Evolutionary conservation across 306 rosid genomes (phyloP).

Genomic region (Castanospermum australe): DNA sequence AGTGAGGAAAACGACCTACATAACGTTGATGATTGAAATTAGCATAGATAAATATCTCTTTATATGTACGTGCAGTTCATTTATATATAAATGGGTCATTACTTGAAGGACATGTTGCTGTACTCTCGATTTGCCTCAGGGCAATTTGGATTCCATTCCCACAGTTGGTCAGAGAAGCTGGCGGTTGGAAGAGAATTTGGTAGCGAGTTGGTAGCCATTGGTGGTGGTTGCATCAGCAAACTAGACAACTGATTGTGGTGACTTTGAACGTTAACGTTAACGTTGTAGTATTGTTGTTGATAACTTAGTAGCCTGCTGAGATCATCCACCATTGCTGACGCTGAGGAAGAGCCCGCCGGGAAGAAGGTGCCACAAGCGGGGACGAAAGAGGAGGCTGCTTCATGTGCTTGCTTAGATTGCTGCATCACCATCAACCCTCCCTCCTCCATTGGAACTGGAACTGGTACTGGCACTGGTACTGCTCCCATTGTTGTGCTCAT

Average conservation of each 20-base stretch:
- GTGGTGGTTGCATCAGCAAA: constrained; percentile 45
- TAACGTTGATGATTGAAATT: constrained; percentile 22
- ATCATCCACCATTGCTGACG: constrained; percentile 65
- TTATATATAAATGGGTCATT: too few species aligned
- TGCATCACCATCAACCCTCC: constrained; percentile 46
- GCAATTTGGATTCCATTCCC: constrained; percentile 95
- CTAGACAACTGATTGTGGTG: constrained; percentile 40
- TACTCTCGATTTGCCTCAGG: constrained; percentile 62
- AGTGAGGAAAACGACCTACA: constrained; percentile 3
- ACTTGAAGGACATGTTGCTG: constrained; percentile 78
- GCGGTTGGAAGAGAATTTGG: constrained; percentile 54
- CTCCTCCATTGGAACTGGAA: constrained; percentile 38
- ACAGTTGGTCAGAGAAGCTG: constrained; percentile 78
- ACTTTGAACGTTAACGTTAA: constrained; percentile 20
- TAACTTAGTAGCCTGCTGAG: constrained; percentile 65
- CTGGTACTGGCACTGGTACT: too few species aligned
- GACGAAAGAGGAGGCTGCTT: constrained; percentile 3
- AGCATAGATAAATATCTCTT: constrained; percentile 21
- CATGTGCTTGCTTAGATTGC: constrained; percentile 13
- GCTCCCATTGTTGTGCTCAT: constrained; percentile 22
- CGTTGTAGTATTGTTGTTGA: constrained; percentile 53
- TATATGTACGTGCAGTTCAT: constrained; percentile 31
- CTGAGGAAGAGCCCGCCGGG: constrained; percentile 36
- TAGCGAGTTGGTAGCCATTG: constrained; percentile 33
- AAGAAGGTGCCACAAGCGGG: constrained; percentile 26